Percentiles rank a stretch among this genome's conserved stretches.
Evolutionary conservation across 805 yeast species (phyloP).

Genomic region (Jamesozyma gamospora): DNA sequence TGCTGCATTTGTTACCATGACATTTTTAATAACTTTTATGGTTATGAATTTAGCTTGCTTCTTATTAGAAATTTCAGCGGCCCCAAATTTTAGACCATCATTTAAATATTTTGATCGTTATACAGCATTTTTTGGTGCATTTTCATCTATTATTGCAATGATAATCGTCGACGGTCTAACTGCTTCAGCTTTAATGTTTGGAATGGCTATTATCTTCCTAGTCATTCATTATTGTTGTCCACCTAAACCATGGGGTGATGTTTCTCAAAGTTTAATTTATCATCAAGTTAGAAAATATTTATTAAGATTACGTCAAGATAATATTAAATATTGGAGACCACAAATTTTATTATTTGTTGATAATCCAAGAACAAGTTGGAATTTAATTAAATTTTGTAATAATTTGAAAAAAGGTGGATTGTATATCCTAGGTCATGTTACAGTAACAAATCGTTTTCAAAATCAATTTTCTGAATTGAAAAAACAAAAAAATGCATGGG

Average conservation of each 20-base stretch:
- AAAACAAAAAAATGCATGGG: conserved; percentile 74
- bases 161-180: conserved; percentile 87
- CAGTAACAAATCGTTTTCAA: conserved; percentile 48
- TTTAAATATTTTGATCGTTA: conserved; percentile 75
- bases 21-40: conserved; percentile 89
- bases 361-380: conserved; percentile 88
- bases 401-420: conserved; percentile 92
- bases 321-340: conserved; percentile 97
- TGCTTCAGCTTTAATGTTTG: conserved; percentile 64
- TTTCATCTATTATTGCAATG: conserved; percentile 73
- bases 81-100: conserved; percentile 97
- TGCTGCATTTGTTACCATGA: conserved; percentile 94
- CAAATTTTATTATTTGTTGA: conserved; percentile 83
- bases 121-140: conserved; percentile 72
- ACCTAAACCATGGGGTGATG: conserved; percentile 97
- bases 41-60: conserved; percentile 93
- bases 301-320: conserved; percentile 73
- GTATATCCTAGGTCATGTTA: conserved; percentile 85
- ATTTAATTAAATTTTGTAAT: conserved; percentile 83
- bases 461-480: conserved; percentile 57
- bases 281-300: conserved; percentile 90
- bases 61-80: conserved; percentile 74
- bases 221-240: conserved; percentile 85
- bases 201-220: conserved; percentile 56
- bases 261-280: conserved; percentile 86